Conservation (phyloP, 2,329 filamentous ascomycete species). For the Colletotrichum sp. region DNA sequence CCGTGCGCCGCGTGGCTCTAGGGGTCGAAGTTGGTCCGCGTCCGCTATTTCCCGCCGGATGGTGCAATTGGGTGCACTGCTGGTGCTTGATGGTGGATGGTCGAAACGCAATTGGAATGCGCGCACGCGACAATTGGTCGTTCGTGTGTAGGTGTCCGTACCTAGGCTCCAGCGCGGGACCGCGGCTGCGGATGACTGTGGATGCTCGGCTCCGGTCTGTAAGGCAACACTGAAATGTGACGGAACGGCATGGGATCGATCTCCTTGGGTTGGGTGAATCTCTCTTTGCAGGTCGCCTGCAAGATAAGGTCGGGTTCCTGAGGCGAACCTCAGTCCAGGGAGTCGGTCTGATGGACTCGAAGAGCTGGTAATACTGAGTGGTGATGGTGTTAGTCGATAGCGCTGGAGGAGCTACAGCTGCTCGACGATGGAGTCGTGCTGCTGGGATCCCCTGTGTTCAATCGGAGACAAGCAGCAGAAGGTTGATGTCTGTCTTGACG, state of each 20-base stretch:
- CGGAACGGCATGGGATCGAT: neutral
- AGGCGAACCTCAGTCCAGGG: neutral
- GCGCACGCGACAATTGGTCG: slow-evolving; percentile 1
- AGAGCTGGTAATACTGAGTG: neutral
- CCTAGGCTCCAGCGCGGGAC: neutral
- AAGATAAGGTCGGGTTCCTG: neutral
- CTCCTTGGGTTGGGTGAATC: neutral
- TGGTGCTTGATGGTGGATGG: neutral
- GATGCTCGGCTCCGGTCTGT: neutral
- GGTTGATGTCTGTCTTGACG: neutral
- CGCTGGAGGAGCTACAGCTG: neutral
- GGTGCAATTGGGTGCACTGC: neutral
- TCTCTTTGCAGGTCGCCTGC: neutral
- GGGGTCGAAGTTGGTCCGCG: neutral
- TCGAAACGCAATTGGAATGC: neutral
- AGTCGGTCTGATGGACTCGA: neutral
- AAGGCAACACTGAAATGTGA: neutral
- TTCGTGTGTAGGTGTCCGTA: neutral
- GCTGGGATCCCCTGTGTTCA: neutral
- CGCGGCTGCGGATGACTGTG: neutral
- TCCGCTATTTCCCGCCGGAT: neutral
- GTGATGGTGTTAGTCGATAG: neutral
- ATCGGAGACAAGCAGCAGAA: neutral
- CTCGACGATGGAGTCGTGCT: neutral
- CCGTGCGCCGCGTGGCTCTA: slow-evolving; percentile 9